Evolutionary conservation across 257 asterid genomes (phyloP).

Genomic region (Gentiana straminea): DNA sequence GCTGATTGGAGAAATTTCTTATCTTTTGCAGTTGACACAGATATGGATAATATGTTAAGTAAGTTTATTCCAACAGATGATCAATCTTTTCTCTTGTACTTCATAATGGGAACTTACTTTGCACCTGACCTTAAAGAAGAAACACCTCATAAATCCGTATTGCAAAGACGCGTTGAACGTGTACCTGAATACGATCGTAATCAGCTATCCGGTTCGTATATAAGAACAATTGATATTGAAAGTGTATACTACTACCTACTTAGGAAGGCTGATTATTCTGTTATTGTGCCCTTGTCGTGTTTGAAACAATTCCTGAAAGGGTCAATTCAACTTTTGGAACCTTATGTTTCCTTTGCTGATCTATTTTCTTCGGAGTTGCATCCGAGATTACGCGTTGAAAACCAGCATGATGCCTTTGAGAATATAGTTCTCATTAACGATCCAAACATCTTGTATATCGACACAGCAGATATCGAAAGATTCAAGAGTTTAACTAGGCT

Average conservation of each 20-base stretch:
- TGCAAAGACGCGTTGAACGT: constrained; percentile 39
- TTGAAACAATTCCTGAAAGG: constrained; percentile 44
- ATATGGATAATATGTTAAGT: constrained; percentile 28
- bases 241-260: constrained; percentile 46
- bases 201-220: constrained; percentile 35
- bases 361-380: constrained; percentile 51
- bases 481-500: constrained; percentile 49
- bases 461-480: constrained; percentile 29
- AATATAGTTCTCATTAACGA: constrained; percentile 35
- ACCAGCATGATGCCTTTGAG: constrained; percentile 22
- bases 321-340: constrained; percentile 11
- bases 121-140: constrained; percentile 47
- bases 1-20: background rate
- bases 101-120: constrained; percentile 50
- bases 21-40: constrained; percentile 4
- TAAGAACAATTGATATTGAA: constrained; percentile 32
- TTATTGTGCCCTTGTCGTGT: constrained; percentile 28
- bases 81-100: constrained; percentile 49
- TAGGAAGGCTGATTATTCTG: constrained; percentile 36
- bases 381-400: constrained; percentile 16
- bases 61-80: constrained; percentile 31
- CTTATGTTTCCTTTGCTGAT: constrained; percentile 32
- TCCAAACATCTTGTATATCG: constrained; percentile 29
- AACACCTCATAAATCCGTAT: constrained; percentile 28
- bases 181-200: constrained; percentile 23